phyloP scores from a whole-genome alignment of 257 asterid genomes.

The Ocimum tenuiflorum region DNA sequence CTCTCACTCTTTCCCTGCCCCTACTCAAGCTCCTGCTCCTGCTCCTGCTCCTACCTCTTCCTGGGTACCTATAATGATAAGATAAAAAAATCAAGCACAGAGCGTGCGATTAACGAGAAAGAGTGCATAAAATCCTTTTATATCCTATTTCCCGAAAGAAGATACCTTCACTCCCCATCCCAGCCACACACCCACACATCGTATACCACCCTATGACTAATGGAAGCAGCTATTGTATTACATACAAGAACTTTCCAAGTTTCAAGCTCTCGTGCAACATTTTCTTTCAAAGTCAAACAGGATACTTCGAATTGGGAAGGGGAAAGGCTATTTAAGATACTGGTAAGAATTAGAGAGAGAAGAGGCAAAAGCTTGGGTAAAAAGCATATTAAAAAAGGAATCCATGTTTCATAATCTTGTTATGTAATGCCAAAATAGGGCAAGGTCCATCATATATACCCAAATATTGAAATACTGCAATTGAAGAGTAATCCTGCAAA shows the following conservation, averaged over 20 bases:
- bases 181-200: neutral
- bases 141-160: neutral
- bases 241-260: neutral
- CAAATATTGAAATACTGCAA: neutral
- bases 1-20: conserved; percentile 32
- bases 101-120: neutral
- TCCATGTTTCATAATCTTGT: neutral
- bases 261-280: neutral
- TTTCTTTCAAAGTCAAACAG: neutral
- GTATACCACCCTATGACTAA: neutral
- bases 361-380: neutral
- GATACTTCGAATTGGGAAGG: neutral
- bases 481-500: neutral
- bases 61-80: conserved; percentile 35
- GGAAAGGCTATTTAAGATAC: neutral
- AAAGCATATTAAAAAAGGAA: conserved; percentile 3
- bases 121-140: neutral
- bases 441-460: neutral
- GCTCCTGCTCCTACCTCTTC: conserved; percentile 61
- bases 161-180: neutral
- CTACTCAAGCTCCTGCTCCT: conserved; percentile 40
- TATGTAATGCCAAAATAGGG: conserved; percentile 3
- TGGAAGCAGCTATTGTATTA: neutral
- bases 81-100: conserved; percentile 4
- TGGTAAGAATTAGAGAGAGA: neutral